Percentiles rank a stretch among this genome's conserved stretches.
phyloP scores from a whole-genome alignment of 2,329 filamentous ascomycete genomes.

The Pseudogymnoascus sp. region DNA sequence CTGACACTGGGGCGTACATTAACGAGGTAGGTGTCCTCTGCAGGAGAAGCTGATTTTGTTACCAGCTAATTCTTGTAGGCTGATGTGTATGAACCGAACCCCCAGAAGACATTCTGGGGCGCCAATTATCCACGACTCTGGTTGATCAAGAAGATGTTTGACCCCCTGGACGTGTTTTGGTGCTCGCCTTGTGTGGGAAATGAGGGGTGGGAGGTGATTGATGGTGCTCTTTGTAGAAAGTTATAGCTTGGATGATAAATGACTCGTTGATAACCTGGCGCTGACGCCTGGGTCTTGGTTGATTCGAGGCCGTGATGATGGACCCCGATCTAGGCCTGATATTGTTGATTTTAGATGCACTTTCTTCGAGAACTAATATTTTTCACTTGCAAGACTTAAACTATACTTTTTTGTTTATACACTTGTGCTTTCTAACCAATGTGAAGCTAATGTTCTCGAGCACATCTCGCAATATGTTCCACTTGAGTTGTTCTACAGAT shows the following conservation, averaged over 20 bases:
- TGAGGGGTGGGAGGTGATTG: conserved; percentile 30
- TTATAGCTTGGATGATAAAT: background rate
- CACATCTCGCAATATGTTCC: too few species aligned
- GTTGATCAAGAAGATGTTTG: conserved; percentile 38
- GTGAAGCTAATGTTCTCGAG: too few species aligned
- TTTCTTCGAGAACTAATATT: too few species aligned
- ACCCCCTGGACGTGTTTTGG: conserved; percentile 42
- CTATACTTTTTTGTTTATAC: too few species aligned
- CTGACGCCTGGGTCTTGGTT: too few species aligned
- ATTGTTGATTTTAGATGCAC: too few species aligned
- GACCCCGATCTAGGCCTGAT: too few species aligned
- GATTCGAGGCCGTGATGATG: too few species aligned
- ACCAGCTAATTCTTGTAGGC: conserved; percentile 34
- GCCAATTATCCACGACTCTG: conserved; percentile 38
- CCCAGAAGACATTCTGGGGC: conserved; percentile 23
- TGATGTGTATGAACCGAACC: conserved; percentile 37
- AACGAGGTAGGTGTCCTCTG: conserved; percentile 23
- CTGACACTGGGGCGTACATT: conserved; percentile 21
- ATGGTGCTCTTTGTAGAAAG: conserved; percentile 14
- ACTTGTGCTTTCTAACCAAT: too few species aligned
- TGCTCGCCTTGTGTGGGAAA: conserved; percentile 41
- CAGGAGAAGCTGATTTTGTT: conserved; percentile 33
- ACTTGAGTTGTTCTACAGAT: too few species aligned
- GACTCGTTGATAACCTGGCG: too few species aligned
- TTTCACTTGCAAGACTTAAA: too few species aligned